Base-by-base conservation (phyloP, 345 rosid genomes). In the Eucalyptus erythrocorys region DNA sequence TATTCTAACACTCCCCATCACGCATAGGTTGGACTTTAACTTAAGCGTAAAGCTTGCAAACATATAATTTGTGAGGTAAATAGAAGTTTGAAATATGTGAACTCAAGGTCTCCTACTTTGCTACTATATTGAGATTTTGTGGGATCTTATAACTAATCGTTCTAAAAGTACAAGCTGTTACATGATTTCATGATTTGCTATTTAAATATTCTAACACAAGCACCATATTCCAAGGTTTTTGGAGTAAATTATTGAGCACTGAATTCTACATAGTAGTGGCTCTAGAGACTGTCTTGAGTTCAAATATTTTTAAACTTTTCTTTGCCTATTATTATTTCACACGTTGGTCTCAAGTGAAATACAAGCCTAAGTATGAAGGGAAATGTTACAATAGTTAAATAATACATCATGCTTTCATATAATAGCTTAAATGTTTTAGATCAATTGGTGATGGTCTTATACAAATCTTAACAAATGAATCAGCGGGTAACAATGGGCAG, bases 31-130 rank as follows among this genome's bases (percentile, higher is more conserved):
- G 17, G 8, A 61, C 71, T 61, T 61, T 30, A 6, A 5, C 17
- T 3, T 30, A 30, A 61, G 5, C 7, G 0, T 30, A 22, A 61
- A 61, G 71, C 1, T 0, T 30, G 34, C 4, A 61, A 61, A 61
- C 13, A 30, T 59, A 6, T 59, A 59, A 27, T 59, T 59, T 6
- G 4, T 27, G 66, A 27, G n/a, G 66, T 30, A 59, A 11, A 26
- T 59, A 59, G 32, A 59, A 8, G 34, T 8, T 3, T 30, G 4
- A 6, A 61, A 61, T 61, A 61, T 0, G 10, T 14, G 7, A 64
- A 64, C 19, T n/a, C 7, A 14, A 3, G 19, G 6, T 19, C 2
- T 14, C 19, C 5, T 64, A 64, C 5, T 64, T 4, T 14, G 37
- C 3, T 64, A 6, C 10, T 4, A 64, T 64, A 5, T 64, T 5